Percentiles rank a stretch among this genome's conserved stretches.
These are phyloP conservation scores for Stephania japonica DNA, from an alignment of 164 flowering plant genomes.

Conservation along the genomic window DNA sequence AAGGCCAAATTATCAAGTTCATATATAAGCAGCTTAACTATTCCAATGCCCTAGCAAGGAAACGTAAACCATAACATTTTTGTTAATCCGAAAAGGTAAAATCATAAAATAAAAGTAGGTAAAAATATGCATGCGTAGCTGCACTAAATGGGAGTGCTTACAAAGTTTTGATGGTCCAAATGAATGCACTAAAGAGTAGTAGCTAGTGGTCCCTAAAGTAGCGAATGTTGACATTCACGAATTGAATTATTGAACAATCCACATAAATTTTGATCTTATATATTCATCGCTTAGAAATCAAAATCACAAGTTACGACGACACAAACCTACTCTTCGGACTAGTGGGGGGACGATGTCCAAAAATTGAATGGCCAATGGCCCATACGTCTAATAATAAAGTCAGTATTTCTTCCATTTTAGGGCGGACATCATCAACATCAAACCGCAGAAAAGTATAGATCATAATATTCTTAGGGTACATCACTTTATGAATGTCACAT, in stretches of 20 bases:
- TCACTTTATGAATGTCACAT: background rate
- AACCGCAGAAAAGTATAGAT: background rate
- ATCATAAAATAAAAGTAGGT: no score
- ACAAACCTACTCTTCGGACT: background rate
- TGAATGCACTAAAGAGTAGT: background rate
- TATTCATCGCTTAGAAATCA: background rate
- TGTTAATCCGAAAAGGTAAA: no score
- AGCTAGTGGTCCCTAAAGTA: no score
- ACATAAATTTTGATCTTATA: no score
- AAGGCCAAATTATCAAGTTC: no score
- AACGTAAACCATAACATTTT: no score
- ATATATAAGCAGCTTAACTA: no score
- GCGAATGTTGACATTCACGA: no score
- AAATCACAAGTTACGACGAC: conserved; percentile 1
- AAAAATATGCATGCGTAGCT: background rate
- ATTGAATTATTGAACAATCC: no score
- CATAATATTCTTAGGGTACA: background rate
- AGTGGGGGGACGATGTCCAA: background rate
- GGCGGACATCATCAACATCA: conserved; percentile 1
- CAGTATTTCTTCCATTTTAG: conserved; percentile 3
- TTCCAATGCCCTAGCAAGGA: no score
- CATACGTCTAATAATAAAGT: conserved; percentile 3
- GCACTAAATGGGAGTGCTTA: background rate
- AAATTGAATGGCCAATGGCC: background rate
- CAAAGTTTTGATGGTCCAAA: background rate